Evolutionary conservation across 192 early-diverging fungal species (phyloP).

Genomic region (Geosiphon pyriformis): DNA sequence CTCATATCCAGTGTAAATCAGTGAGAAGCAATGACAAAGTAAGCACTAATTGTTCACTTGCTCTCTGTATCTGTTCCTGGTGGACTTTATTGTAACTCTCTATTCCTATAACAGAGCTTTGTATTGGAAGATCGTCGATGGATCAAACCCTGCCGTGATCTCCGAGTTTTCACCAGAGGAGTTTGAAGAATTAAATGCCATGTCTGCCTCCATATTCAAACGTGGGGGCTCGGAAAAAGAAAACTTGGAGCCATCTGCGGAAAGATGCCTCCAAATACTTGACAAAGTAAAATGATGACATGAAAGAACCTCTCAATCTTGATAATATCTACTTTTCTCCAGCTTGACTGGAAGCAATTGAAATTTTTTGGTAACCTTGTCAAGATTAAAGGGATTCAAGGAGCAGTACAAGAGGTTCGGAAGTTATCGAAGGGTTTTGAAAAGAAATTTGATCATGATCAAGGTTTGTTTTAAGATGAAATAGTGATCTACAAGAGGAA

Average conservation of each 20-base stretch:
- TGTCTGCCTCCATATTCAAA: slow-evolving; percentile 4
- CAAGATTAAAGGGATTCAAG: slow-evolving; percentile 18
- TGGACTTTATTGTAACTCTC: slow-evolving; percentile 14
- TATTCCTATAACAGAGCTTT: slow-evolving; percentile 12
- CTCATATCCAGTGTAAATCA: slow-evolving; percentile 10
- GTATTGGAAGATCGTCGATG: slow-evolving; percentile 18
- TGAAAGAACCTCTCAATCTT: not conserved
- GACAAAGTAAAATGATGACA: slow-evolving; percentile 16
- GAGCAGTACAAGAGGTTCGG: slow-evolving; percentile 18
- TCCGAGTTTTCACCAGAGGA: not conserved
- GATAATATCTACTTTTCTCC: slow-evolving; percentile 15
- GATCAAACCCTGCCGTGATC: slow-evolving; percentile 6
- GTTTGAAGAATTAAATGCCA: slow-evolving; percentile 11
- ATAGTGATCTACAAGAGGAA: slow-evolving; percentile 2
- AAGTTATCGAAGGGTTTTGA: slow-evolving; percentile 7
- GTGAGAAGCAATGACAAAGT: slow-evolving; percentile 12
- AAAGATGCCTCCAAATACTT: slow-evolving; percentile 21
- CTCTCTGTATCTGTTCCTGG: not conserved
- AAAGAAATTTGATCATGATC: not conserved
- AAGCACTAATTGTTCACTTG: slow-evolving; percentile 15
- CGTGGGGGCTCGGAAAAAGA: slow-evolving; percentile 14
- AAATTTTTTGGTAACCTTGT: slow-evolving; percentile 15
- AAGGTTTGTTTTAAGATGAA: not conserved
- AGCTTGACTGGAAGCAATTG: slow-evolving; percentile 23
- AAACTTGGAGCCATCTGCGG: slow-evolving; percentile 22